Evolutionary conservation across 306 rosid species (phyloP), one percentile per base, ranked within the genome.

Genomic region (Prunus salicina): DNA sequence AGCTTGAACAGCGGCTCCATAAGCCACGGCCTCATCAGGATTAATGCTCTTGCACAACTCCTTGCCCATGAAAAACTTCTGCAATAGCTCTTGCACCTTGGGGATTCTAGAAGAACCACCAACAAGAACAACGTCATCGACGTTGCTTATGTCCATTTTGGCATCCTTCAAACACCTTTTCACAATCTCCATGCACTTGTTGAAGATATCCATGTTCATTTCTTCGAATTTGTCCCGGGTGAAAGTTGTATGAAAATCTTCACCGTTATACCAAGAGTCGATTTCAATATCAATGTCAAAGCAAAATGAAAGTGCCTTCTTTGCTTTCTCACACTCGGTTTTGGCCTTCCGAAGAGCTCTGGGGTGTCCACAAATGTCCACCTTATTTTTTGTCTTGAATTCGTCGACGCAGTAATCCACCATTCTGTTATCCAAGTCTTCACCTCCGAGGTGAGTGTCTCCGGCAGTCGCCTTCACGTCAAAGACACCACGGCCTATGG

Each of bases 1-100:
- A 49, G 73, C 60, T 19, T 49, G 73, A 69, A 69, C 18, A 24
- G 73, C 60, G 6, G 58, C 73, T 15, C 73, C 73, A 49, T 69
- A 8, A 2, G 73, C 58, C 8, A 69, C 28, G 9, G 58, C 73
- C 73, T 52, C 57, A 52, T 52, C 57, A 0, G 57, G 57, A 52
- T 52, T 52, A 5, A 52, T 52, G 22, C 57, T 18, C 8, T 52
- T 15, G 57, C 20, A 52, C 57, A 52, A 52, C 57, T 52, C 57
- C 57, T 52, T 52, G 0, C 57, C 57, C 19, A 4, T 18, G 57
- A 52, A 52, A 16, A 69, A 3, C 22, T 69, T 7, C 61, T 27
- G 22, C 9, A 69, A 27, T 1, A 49, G 60, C 9, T 50, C 20
- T 27, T 69, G 61, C 18, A 69, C 73, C 61, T 69, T 69, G 4